These are phyloP conservation scores for Butyriboletus loyo DNA, from an alignment of 768 basidiomycete genomes.

Conservation along the genomic window DNA sequence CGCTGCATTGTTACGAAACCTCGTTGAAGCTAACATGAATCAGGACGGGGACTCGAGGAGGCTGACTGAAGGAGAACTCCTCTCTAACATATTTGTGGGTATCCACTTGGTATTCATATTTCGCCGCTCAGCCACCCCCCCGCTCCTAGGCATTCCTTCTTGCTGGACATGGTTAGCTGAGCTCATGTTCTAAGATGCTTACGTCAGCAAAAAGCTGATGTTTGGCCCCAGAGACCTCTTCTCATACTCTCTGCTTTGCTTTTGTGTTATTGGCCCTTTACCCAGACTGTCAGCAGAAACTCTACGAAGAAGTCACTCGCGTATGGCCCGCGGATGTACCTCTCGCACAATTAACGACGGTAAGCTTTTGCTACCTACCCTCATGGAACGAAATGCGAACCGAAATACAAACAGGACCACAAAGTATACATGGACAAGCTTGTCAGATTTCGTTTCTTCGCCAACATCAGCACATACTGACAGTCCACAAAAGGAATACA, in stretches of 20 bases:
- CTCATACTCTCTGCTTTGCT: conserved; percentile 44
- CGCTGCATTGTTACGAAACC: conserved; percentile 41
- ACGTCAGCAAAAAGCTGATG: not conserved
- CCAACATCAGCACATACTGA: not conserved
- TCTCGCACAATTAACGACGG: conserved; percentile 22
- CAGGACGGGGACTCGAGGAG: conserved; percentile 29
- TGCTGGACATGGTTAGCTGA: conserved; percentile 44
- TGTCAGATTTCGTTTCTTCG: conserved; percentile 21
- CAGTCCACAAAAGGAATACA: conserved; percentile 39
- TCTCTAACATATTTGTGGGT: conserved; percentile 49
- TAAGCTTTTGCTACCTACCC: conserved; percentile 14
- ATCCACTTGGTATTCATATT: not conserved
- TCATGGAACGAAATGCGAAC: not conserved
- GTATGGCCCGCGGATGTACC: conserved; percentile 42
- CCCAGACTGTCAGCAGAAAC: conserved; percentile 45
- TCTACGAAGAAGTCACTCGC: conserved; percentile 39
- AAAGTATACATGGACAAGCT: conserved; percentile 38
- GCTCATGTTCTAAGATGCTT: not conserved
- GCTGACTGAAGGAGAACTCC: conserved; percentile 44
- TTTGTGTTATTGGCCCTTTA: conserved; percentile 46
- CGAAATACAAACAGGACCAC: conserved; percentile 31
- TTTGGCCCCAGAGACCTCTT: conserved; percentile 42
- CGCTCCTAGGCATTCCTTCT: conserved; percentile 40
- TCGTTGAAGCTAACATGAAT: conserved; percentile 47
- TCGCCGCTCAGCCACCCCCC: not conserved